Evolutionary conservation across 2,329 filamentous ascomycete genomes (phyloP), one percentile per base, ranked within the genome.

Genomic region (Chalara sp.): DNA sequence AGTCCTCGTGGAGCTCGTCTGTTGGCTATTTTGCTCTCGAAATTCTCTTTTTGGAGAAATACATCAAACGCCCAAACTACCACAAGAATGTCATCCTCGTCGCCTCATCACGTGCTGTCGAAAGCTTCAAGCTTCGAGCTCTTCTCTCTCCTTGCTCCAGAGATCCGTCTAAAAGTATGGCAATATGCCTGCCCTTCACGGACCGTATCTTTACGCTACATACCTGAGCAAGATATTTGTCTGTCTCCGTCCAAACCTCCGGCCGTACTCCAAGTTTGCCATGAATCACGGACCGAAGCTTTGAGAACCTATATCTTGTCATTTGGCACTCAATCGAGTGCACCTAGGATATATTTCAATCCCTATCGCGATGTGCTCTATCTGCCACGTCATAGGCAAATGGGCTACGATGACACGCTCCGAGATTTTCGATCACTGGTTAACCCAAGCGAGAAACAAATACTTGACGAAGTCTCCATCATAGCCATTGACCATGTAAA

Each of bases 401-500:
- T 66, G 63, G 63, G 63, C 4, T 66, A 66, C 46, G 63, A 65
- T 47, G 61, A 65, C 11, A 62, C 57, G 3, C 63, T 70, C 6
- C 65, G 72, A 37, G 70, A 73, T 43, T 73, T 76, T 47, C 62
- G 66, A 3, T 56, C 62, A 4, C 62, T 70, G 33, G 64, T 74
- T 4, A 28, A n/a, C 30, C 29, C 35, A 2, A 56, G 56, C n/a
- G 48, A 56, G 1, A 60, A 56, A 31, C 62, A 65, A 32, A 61
- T 68, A 8, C 35, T 62, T 1, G 61, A 68, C 32, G 60, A 67
- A 39, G 63, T 74, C 10, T 60, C 61, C 42, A 64, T 67, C 33
- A 63, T 76, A 6, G 74, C 72, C 2, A 65, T 76, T 44, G 74
- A 76, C 58, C 70, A 75, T 50, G 71, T 76, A 33, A 66, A 66